A percentile compares a stretch with the other conserved stretches of the same genome.
Evolutionary conservation across 140 eudicot species (phyloP).

Genomic region (Anethum foeniculum): DNA sequence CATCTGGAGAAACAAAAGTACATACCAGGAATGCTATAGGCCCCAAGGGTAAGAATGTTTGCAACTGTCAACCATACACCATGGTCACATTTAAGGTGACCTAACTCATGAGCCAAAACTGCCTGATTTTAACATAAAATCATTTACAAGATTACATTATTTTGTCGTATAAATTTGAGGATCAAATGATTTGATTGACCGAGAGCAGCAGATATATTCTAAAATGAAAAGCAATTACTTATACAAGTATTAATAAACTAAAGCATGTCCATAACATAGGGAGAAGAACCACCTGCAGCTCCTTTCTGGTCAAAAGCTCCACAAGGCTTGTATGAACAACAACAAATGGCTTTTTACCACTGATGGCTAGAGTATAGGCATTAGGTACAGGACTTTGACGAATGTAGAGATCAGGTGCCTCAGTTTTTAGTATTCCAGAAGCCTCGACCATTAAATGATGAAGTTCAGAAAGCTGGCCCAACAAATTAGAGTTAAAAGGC

Average conservation of each 20-base stretch:
- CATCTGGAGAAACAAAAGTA: conserved; percentile 3
- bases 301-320: conserved; percentile 85
- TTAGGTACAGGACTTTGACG: conserved; percentile 95
- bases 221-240: not conserved
- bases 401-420: conserved; percentile 83
- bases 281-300: conserved; percentile 63
- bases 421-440: conserved; percentile 61
- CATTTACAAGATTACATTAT: conserved; percentile 4
- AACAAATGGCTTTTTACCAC: conserved; percentile 85
- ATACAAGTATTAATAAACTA: not conserved
- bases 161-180: not conserved
- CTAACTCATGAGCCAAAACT: conserved; percentile 95
- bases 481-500: conserved; percentile 8
- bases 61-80: conserved; percentile 96
- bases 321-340: conserved; percentile 95
- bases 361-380: conserved; percentile 84
- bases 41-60: conserved; percentile 83
- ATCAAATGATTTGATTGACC: not conserved
- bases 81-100: conserved; percentile 97
- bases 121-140: conserved; percentile 43
- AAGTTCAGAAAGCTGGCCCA: conserved; percentile 82
- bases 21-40: conserved; percentile 82
- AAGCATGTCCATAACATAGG: not conserved
- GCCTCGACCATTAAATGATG: conserved; percentile 80
- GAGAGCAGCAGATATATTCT: not conserved